phyloP scores from a whole-genome alignment of 345 rosid species.

The Noccaea caerulescens region DNA sequence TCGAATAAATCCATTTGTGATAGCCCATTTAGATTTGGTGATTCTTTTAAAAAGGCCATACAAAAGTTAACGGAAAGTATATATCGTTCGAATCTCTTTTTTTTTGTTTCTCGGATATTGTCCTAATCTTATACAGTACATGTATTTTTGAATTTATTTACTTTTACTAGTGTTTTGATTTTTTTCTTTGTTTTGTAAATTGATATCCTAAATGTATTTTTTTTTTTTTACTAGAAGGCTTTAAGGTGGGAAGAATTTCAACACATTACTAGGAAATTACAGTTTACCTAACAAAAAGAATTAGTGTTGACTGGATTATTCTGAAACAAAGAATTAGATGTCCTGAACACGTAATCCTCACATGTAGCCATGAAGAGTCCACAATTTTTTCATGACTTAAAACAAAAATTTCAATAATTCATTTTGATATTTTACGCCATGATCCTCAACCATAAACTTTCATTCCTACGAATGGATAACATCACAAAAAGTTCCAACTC shows the following conservation, averaged over 20 bases:
- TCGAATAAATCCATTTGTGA: neutral
- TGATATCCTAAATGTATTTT: neutral
- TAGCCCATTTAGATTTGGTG: neutral
- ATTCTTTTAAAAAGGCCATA: neutral
- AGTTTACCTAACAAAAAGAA: neutral
- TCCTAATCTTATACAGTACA: neutral
- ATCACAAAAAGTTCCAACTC: slow-evolving; percentile 15
- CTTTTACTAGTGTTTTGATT: neutral
- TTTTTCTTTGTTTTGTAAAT: neutral
- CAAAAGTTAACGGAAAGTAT: neutral
- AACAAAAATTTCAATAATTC: neutral
- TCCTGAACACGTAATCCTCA: neutral
- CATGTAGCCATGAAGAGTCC: neutral
- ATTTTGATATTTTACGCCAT: neutral
- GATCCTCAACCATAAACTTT: slow-evolving; percentile 37
- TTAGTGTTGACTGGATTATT: neutral
- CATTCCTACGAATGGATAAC: slow-evolving; percentile 25
- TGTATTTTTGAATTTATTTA: neutral
- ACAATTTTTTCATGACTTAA: neutral
- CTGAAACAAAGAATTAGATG: neutral
- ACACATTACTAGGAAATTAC: neutral
- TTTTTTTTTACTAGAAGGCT: neutral
- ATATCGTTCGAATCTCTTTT: neutral
- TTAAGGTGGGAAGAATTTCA: neutral
- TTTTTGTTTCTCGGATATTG: neutral